A percentile compares a stretch with the other conserved stretches of the same genome.
These are phyloP conservation scores for Hypomontagnella monticulosa DNA, from an alignment of 495 filamentous ascomycete species.

Conservation along the genomic window DNA sequence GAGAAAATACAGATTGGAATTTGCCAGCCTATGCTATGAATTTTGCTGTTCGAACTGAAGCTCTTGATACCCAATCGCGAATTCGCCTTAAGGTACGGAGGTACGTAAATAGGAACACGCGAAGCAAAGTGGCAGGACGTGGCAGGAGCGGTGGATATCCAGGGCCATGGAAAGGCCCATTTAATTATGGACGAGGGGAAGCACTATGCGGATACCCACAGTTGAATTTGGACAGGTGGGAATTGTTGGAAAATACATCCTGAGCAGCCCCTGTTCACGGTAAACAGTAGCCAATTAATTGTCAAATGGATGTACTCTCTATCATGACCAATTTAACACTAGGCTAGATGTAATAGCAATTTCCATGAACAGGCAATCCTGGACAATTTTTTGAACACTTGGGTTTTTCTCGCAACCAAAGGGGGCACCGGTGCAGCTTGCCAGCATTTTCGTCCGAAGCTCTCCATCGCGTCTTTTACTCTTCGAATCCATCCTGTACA, in stretches of 20 bases:
- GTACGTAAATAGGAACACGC: conserved; percentile 9
- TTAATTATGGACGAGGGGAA: conserved; percentile 42
- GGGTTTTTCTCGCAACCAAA: conserved; percentile 41
- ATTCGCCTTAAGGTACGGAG: background rate
- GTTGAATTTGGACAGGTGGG: conserved; percentile 15
- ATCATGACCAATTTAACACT: conserved; percentile 35
- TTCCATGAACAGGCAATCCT: conserved; percentile 43
- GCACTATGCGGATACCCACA: conserved; percentile 36
- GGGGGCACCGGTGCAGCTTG: conserved; percentile 32
- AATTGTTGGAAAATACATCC: conserved; percentile 22
- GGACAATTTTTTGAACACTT: conserved; percentile 42
- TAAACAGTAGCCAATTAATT: background rate
- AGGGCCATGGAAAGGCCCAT: conserved; percentile 33
- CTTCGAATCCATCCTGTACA: conserved; percentile 20
- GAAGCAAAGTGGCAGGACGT: conserved; percentile 32
- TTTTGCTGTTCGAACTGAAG: background rate
- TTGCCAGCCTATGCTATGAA: conserved; percentile 22
- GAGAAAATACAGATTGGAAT: conserved; percentile 12
- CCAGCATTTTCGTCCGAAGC: conserved; percentile 23
- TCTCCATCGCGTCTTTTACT: conserved; percentile 37
- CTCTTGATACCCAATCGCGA: no score
- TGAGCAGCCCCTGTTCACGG: background rate
- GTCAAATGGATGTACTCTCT: conserved; percentile 15
- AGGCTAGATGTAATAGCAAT: conserved; percentile 40
- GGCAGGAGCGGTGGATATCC: conserved; percentile 25